Percentiles rank a stretch among this genome's conserved stretches.
Conservation (phyloP, 768 basidiomycete species). For the Hemileccinum impolitum region DNA sequence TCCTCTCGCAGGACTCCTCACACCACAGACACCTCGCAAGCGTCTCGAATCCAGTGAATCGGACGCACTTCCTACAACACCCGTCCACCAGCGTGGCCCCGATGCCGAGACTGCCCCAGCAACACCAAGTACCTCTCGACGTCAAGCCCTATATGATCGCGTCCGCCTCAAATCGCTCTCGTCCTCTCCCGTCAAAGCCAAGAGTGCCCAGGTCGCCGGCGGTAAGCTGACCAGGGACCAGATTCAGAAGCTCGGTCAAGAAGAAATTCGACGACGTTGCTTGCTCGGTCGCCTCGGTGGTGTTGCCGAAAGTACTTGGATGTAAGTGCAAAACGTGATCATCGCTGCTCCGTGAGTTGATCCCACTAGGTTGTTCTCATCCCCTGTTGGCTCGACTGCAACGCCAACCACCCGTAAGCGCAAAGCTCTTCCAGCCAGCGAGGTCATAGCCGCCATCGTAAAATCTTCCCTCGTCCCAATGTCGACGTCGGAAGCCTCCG, state of each 20-base stretch:
- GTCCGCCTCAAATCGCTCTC: slow-evolving; percentile 70
- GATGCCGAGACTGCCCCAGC: slow-evolving; percentile 54
- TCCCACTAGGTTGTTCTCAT: slow-evolving; percentile 60
- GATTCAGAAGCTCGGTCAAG: slow-evolving; percentile 68
- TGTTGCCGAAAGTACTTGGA: slow-evolving; percentile 87
- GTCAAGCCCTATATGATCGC: slow-evolving; percentile 79
- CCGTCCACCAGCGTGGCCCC: slow-evolving; percentile 57
- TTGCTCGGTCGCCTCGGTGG: slow-evolving; percentile 73
- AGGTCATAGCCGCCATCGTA: slow-evolving; percentile 65
- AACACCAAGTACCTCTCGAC: slow-evolving; percentile 72
- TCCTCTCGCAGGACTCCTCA: slow-evolving; percentile 35
- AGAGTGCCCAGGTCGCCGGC: slow-evolving; percentile 38
- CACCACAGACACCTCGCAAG: slow-evolving; percentile 38
- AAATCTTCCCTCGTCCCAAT: slow-evolving; percentile 83
- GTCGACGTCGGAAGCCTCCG: slow-evolving; percentile 71
- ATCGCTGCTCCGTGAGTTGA: background rate
- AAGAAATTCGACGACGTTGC: slow-evolving; percentile 73
- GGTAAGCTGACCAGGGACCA: slow-evolving; percentile 60
- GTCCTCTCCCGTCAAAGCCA: slow-evolving; percentile 59
- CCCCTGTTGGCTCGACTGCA: slow-evolving; percentile 48
- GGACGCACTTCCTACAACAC: slow-evolving; percentile 56
- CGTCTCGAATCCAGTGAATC: slow-evolving; percentile 42
- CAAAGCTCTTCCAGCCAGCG: slow-evolving; percentile 61
- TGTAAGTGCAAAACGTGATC: slow-evolving; percentile 42
- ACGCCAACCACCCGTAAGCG: slow-evolving; percentile 64